phyloP scores from a whole-genome alignment of 176 grass and related monocot species.

The Avena insularis region DNA sequence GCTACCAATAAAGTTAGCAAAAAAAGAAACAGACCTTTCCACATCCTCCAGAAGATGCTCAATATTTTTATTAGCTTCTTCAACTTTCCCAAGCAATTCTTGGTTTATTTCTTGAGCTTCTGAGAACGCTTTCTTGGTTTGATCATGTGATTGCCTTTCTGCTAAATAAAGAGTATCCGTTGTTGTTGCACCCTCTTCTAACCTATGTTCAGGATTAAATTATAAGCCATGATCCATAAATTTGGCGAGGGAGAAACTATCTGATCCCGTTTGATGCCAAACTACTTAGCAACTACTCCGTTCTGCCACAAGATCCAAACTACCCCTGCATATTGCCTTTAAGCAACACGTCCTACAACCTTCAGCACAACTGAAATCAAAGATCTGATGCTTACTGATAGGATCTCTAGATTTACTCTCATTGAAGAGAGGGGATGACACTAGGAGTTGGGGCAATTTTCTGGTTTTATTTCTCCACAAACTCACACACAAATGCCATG shows the following conservation, averaged over 20 bases:
- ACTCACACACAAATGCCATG: too few relatives aligned
- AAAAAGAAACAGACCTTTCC: constrained; percentile 55
- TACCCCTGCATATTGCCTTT: constrained; percentile 22
- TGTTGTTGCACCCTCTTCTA: constrained; percentile 84
- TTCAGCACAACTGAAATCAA: constrained; percentile 37
- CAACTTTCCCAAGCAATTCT: constrained; percentile 55
- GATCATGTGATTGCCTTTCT: constrained; percentile 68
- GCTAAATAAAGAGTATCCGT: constrained; percentile 60
- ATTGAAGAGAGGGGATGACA: too few relatives aligned
- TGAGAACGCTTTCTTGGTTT: constrained; percentile 64
- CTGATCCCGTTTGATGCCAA: constrained; percentile 30
- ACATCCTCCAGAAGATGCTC: constrained; percentile 56
- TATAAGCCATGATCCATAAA: constrained; percentile 41
- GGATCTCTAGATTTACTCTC: too few relatives aligned
- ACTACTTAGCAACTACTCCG: constrained; percentile 36
- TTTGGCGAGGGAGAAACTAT: constrained; percentile 29
- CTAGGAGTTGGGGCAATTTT: too few relatives aligned
- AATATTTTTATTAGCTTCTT: constrained; percentile 53
- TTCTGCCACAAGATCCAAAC: constrained; percentile 21
- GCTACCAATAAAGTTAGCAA: constrained; percentile 41
- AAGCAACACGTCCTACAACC: constrained; percentile 25
- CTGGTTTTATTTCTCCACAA: too few relatives aligned
- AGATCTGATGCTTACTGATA: constrained; percentile 12
- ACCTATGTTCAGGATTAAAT: constrained; percentile 55
- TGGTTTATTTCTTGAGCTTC: constrained; percentile 61